Evolutionary conservation across 768 basidiomycete species (phyloP).

Genomic region (Psilocybe cubensis): DNA sequence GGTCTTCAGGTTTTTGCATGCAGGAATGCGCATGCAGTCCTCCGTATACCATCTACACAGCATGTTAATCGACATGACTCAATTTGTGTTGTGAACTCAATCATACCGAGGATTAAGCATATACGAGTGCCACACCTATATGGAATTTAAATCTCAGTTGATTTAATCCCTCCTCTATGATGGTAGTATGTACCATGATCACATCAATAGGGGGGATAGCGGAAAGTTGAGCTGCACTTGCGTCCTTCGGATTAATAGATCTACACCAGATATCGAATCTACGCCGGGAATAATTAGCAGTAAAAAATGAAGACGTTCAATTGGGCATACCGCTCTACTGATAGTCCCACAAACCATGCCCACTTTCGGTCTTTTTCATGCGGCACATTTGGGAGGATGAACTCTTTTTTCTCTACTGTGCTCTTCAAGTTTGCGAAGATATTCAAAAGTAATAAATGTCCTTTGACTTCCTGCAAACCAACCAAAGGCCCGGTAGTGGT

Average conservation of each 20-base stretch:
- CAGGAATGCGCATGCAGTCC: slow-evolving; percentile 28
- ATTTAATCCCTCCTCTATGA: not conserved
- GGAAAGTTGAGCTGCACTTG: not conserved
- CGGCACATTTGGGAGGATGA: slow-evolving; percentile 17
- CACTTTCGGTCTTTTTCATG: slow-evolving; percentile 30
- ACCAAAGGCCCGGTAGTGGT: slow-evolving; percentile 31
- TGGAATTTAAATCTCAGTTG: not conserved
- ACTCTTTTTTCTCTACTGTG: slow-evolving; percentile 19
- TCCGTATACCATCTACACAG: slow-evolving; percentile 34
- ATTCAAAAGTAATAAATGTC: slow-evolving; percentile 35
- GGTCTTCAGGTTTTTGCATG: slow-evolving; percentile 22
- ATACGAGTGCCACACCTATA: slow-evolving; percentile 43
- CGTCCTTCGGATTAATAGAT: slow-evolving; percentile 14
- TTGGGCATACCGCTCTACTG: slow-evolving; percentile 34
- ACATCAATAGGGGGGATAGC: slow-evolving; percentile 39
- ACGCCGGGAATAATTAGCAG: not conserved
- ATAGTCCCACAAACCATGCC: slow-evolving; percentile 39
- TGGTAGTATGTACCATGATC: slow-evolving; percentile 31
- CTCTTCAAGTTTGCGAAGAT: slow-evolving; percentile 33
- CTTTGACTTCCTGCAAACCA: slow-evolving; percentile 29
- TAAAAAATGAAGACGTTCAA: not conserved
- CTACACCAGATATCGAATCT: slow-evolving; percentile 35
- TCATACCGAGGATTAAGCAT: slow-evolving; percentile 32
- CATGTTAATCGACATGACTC: not conserved
- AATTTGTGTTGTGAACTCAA: not conserved